Base-by-base conservation (phyloP, 2,329 filamentous ascomycete genomes). In the Zasmidium cellare region DNA sequence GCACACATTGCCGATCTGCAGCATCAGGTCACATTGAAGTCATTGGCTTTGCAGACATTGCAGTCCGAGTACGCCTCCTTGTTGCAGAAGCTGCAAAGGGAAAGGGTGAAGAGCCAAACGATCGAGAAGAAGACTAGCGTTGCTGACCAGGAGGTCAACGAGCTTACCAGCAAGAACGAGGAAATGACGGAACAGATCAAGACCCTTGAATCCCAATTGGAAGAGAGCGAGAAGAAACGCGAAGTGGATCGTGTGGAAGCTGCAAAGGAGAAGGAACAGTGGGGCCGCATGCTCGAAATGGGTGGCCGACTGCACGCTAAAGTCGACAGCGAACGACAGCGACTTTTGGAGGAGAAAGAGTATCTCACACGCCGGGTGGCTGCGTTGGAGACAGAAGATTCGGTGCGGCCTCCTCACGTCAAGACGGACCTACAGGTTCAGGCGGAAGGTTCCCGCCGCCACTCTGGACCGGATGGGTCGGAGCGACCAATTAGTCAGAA, bases 51-150 rank as follows among this genome's bases (percentile, higher is more conserved):
- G 20, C 78, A 81, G 59, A 82, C 79, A 1, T 71, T 84, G 6
- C 81, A 83, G 64, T 74, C 75, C n/a, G 82, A 84, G 67, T 81
- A 84, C 64, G 76, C 82, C 53, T 76, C 75, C 47, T 72, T 84
- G 3, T 74, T 84, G 2, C 75, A 81, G 19, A 82, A 80, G 23
- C 77, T 81, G 20, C 78, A 80, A 28, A 74, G 79, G 3, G 80
- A 81, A 59, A 77, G 80, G 48, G 76, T 75, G 14, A 79, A 79
- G 62, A 80, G 75, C 46, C 76, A 76, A 45, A 76, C 80, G 1
- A 73, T 84, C 1, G 81, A 79, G 63, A 74, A 76, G 68, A 84
- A 84, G 64, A 69, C 80, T 16, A 75, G 75, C 20, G 77, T 80
- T 16, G 78, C 79, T 3, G 80, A 83, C 52, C 72, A 75, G 16